Conservation (phyloP, 352 stramenopile genomes). For the Globisporangium paddicum region DNA sequence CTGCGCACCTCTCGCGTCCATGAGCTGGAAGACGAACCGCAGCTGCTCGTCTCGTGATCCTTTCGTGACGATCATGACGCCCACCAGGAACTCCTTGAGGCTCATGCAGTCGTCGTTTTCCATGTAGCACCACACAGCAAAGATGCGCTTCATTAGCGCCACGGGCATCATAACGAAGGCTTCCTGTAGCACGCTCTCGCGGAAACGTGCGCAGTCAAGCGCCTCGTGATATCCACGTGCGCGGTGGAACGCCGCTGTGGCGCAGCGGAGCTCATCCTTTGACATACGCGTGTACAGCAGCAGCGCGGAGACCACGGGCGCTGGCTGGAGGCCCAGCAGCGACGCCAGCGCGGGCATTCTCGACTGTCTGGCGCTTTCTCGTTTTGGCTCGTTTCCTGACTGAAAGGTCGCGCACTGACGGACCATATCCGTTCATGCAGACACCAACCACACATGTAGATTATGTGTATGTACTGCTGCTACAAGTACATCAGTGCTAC, state of each 20-base stretch:
- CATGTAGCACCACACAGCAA: conserved; percentile 29
- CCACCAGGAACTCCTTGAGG: conserved; percentile 34
- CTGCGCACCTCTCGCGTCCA: conserved; percentile 13
- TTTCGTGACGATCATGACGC: conserved; percentile 23
- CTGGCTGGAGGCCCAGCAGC: conserved; percentile 15
- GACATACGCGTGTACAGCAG: conserved; percentile 20
- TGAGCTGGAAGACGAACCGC: conserved; percentile 36
- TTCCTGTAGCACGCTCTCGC: conserved; percentile 33
- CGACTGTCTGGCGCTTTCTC: background rate
- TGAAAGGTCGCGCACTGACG: too few species aligned
- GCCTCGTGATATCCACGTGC: conserved; percentile 26
- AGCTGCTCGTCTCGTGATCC: conserved; percentile 39
- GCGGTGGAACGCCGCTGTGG: conserved; percentile 34
- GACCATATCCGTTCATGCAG: too few species aligned
- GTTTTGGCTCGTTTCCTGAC: too few species aligned
- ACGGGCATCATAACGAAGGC: conserved; percentile 25
- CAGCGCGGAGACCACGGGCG: conserved; percentile 21
- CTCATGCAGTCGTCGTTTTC: conserved; percentile 18
- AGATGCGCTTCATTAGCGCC: conserved; percentile 27
- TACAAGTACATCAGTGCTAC: too few species aligned
- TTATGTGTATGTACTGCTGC: too few species aligned
- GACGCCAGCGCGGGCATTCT: conserved; percentile 12
- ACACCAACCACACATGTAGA: too few species aligned
- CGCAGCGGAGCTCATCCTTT: conserved; percentile 19
- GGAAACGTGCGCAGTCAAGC: conserved; percentile 30